phyloP scores from a whole-genome alignment of 805 yeast species.

The Ogataea naganishii region DNA sequence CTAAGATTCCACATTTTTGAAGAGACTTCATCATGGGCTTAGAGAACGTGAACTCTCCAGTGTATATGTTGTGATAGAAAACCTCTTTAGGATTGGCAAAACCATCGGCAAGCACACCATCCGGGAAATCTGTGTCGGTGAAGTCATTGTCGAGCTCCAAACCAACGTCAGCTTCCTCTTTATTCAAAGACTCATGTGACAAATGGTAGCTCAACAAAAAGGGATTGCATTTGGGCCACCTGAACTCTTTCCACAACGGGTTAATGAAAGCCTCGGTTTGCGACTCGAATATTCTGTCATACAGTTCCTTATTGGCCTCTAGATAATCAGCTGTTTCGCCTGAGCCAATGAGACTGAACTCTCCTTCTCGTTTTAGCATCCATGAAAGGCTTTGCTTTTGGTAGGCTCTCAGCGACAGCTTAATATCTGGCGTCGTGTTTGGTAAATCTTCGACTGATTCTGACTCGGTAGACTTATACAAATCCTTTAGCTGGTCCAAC shows the following conservation, averaged over 20 bases:
- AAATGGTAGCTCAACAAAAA: constrained; percentile 12
- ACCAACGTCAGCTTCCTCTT: too few relatives aligned
- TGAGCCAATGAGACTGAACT: constrained; percentile 33
- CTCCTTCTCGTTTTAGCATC: constrained; percentile 80
- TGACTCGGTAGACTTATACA: constrained; percentile 62
- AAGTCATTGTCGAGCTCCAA: too few relatives aligned
- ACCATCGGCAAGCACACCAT: constrained; percentile 1
- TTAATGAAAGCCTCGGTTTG: constrained; percentile 52
- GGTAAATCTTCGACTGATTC: constrained; percentile 42
- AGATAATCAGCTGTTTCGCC: constrained; percentile 16
- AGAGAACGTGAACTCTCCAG: constrained; percentile 66
- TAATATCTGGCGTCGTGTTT: constrained; percentile 55
- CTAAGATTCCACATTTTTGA: constrained; percentile 77
- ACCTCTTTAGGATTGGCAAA: background rate
- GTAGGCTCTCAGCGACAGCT: constrained; percentile 56
- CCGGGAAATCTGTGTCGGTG: background rate
- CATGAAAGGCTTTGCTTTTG: constrained; percentile 83
- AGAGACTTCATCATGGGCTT: constrained; percentile 57
- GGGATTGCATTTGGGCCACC: constrained; percentile 58
- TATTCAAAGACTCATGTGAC: constrained; percentile 3
- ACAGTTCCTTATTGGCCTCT: constrained; percentile 14
- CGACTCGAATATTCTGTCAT: constrained; percentile 20
- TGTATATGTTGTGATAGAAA: constrained; percentile 72
- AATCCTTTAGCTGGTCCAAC: constrained; percentile 64
- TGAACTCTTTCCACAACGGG: constrained; percentile 77